Base-by-base conservation (phyloP, 306 rosid species). In the Mucuna pruriens region DNA sequence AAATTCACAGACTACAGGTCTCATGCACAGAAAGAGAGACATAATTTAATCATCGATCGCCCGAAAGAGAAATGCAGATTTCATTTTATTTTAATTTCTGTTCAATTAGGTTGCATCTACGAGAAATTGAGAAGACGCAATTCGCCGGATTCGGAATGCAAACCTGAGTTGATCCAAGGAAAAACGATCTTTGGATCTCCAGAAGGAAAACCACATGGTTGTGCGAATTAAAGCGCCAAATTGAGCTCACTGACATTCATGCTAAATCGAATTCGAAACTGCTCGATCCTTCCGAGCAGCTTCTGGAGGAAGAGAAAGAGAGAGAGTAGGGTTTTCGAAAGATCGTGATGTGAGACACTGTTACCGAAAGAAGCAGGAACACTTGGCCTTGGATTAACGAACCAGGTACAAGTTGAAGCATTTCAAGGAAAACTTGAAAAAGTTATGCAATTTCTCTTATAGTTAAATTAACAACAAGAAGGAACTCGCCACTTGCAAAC, bases 171-270 rank as follows among this genome's bases (percentile, higher is more conserved):
- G 89, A 78, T 93, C 92, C 39, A 93, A 64, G 74, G 96, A 72
- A 86, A 93, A 93, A 25, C 94, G 94, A 78, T 91, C 91, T 87
- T 91, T 85, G 88, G 96, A 83, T 90, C 87, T 89, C 97, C 94
- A 90, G 68, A 91, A 91, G 82, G 95, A 83, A 52, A 89, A 78
- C 96, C 97, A 93, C 97, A 93, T 93, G 90, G 64, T 85, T 88
- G 83, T 9, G 72, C 64, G 42, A 82, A 82, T 89, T 82, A 86
- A 55, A 64, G 39, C 46, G 38, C 75, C 51, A 63, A 86, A 79
- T 58, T 74, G 51, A 84, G 87, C 77, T 15, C 19, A 60, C 66
- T 52, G 48, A n/a, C 70, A 78, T 74, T 88, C 92, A 89, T 79
- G 34, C 54, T 75, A 45, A 65, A 52, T 71, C 76, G 51, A 48